Conservation (phyloP, 768 basidiomycete genomes). For the Rhizopogon sp. region DNA sequence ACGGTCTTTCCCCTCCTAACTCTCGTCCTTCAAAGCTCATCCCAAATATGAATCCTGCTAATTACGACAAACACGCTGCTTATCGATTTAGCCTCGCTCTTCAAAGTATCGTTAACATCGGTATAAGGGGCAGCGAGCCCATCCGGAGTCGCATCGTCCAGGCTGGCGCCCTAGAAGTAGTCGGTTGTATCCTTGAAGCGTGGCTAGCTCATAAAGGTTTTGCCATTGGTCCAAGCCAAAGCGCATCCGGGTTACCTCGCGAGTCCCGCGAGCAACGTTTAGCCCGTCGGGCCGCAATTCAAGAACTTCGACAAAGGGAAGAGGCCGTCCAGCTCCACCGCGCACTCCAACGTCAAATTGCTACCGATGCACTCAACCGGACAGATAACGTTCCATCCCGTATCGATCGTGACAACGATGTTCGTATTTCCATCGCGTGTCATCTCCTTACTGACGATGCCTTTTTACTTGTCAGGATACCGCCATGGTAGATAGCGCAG, state of each 20-base stretch:
- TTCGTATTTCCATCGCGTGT: slow-evolving; percentile 4
- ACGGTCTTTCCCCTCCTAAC: slow-evolving; percentile 69
- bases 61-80: slow-evolving; percentile 79
- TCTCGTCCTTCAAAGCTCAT: slow-evolving; percentile 48
- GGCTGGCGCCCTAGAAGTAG: slow-evolving; percentile 89
- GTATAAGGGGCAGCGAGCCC: slow-evolving; percentile 89
- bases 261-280: slow-evolving; percentile 73
- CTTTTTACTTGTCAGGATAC: slow-evolving; percentile 22
- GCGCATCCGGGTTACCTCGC: slow-evolving; percentile 67
- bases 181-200: slow-evolving; percentile 89
- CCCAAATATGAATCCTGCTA: slow-evolving; percentile 61
- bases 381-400: slow-evolving; percentile 6
- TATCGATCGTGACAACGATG: slow-evolving; percentile 16
- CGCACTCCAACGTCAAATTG: slow-evolving; percentile 51
- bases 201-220: slow-evolving; percentile 90
- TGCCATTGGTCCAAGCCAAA: slow-evolving; percentile 74
- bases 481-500: slow-evolving; percentile 24
- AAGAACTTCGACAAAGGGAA: slow-evolving; percentile 55
- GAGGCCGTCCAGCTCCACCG: slow-evolving; percentile 54
- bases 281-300: slow-evolving; percentile 51
- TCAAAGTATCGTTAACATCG: slow-evolving; percentile 96
- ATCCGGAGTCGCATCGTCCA: slow-evolving; percentile 92
- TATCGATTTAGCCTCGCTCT: slow-evolving; percentile 91
- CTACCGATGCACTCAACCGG: slow-evolving; percentile 24
- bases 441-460: not conserved